Percentiles rank a stretch among this genome's conserved stretches.
phyloP scores from a whole-genome alignment of 1,284 basidiomycete genomes.

The Kalmanozyma brasiliensis region DNA sequence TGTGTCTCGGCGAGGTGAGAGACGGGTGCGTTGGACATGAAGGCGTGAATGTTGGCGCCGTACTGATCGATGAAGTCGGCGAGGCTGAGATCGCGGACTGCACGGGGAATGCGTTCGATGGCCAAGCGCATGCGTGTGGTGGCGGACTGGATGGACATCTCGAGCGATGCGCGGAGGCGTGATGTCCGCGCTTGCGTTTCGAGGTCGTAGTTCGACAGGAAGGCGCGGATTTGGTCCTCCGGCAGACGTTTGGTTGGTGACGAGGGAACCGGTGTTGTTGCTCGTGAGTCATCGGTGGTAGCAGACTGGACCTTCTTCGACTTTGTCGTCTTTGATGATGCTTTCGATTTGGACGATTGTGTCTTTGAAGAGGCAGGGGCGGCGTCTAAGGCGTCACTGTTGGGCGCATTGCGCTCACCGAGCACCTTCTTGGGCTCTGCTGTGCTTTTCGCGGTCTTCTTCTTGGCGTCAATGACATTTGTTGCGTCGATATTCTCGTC shows the following conservation, averaged over 20 bases:
- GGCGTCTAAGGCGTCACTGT: conserved; percentile 3
- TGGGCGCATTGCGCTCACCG: conserved; percentile 31
- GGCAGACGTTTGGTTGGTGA: conserved; percentile 30
- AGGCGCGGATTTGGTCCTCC: conserved; percentile 49
- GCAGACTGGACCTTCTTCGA: conserved; percentile 17
- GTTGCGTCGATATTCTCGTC: conserved; percentile 24
- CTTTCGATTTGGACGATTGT: conserved; percentile 3
- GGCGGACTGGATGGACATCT: conserved; percentile 28
- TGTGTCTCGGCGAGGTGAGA: conserved; percentile 33
- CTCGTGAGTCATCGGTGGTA: conserved; percentile 1
- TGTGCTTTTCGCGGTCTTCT: conserved; percentile 12
- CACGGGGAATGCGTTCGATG: conserved; percentile 41
- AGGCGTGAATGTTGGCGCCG: conserved; percentile 43
- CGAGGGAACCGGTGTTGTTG: conserved; percentile 28
- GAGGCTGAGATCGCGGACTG: conserved; percentile 41
- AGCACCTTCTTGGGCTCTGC: conserved; percentile 25
- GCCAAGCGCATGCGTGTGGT: conserved; percentile 34
- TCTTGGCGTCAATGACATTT: background rate
- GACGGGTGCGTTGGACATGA: conserved; percentile 39
- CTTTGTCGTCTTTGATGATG: conserved; percentile 17
- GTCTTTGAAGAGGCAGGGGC: too few species aligned
- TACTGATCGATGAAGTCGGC: conserved; percentile 48
- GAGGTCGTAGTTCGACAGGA: conserved; percentile 50
- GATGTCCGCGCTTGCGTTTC: conserved; percentile 29
- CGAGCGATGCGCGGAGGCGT: conserved; percentile 20